phyloP scores from a whole-genome alignment of 148 eudicot species.

The Camellia granthamiana region DNA sequence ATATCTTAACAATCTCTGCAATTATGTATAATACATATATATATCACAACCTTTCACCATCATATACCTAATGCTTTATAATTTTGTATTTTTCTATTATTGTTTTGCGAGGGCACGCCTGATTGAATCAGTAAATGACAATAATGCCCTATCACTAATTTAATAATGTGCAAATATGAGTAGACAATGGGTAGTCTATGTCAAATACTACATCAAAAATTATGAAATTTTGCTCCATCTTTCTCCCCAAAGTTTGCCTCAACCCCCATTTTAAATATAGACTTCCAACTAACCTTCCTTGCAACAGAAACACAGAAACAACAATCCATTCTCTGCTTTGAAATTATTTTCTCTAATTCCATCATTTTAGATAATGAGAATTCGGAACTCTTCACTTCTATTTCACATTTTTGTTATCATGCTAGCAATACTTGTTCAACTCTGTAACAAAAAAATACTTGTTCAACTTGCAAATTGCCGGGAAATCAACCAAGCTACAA shows the following conservation, averaged over 20 bases:
- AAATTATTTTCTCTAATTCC: background rate
- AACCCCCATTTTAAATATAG: too few relatives aligned
- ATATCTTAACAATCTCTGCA: too few relatives aligned
- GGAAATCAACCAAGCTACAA: conserved; percentile 8
- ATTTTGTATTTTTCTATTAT: background rate
- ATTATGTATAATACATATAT: too few relatives aligned
- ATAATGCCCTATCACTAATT: background rate
- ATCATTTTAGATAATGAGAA: conserved; percentile 11
- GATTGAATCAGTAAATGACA: background rate
- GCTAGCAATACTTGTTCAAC: conserved; percentile 1
- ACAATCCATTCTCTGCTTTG: background rate
- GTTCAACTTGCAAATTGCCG: conserved; percentile 21
- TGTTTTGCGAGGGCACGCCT: background rate
- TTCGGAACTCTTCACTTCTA: background rate
- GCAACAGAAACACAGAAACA: too few relatives aligned
- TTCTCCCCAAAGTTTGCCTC: too few relatives aligned
- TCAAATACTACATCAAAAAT: background rate
- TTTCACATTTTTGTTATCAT: conserved; percentile 13
- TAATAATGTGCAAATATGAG: background rate
- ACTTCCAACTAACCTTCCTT: too few relatives aligned
- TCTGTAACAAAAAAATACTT: too few relatives aligned
- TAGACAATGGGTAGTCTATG: background rate
- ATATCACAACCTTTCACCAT: background rate
- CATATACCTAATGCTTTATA: background rate
- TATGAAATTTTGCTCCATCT: conserved; percentile 13